Conservation (phyloP, 805 yeast genomes). For the Millerozyma miso region DNA sequence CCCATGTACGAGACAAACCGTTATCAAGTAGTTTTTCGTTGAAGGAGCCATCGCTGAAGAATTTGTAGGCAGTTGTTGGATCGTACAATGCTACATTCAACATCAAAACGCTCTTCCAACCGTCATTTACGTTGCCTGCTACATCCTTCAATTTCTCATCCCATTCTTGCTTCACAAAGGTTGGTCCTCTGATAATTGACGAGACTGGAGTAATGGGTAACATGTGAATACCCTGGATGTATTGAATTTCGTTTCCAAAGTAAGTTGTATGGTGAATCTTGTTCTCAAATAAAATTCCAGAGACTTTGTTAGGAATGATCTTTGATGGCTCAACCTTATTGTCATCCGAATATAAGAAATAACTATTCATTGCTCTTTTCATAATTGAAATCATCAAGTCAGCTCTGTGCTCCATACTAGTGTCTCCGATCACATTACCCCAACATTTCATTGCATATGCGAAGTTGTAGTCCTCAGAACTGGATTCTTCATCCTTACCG, state of each 20-base stretch:
- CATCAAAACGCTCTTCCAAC: slow-evolving; percentile 57
- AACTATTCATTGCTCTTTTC: slow-evolving; percentile 50
- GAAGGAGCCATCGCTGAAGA: slow-evolving; percentile 11
- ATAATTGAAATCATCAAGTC: slow-evolving; percentile 56
- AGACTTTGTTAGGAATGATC: slow-evolving; percentile 54
- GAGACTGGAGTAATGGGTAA: slow-evolving; percentile 64
- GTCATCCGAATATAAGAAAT: slow-evolving; percentile 47
- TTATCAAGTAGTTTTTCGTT: slow-evolving; percentile 10
- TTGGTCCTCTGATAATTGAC: slow-evolving; percentile 48
- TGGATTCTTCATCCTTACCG: slow-evolving; percentile 69
- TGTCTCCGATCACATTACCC: slow-evolving; percentile 56
- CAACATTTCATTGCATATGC: slow-evolving; percentile 67
- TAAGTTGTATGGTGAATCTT: slow-evolving; percentile 70
- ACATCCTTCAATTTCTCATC: slow-evolving; percentile 24
- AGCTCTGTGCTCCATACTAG: slow-evolving; percentile 49
- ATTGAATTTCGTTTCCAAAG: slow-evolving; percentile 53
- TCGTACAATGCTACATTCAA: slow-evolving; percentile 16
- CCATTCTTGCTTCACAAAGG: slow-evolving; percentile 48
- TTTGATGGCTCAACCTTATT: slow-evolving; percentile 44
- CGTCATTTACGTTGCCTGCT: slow-evolving; percentile 42
- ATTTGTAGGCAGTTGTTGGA: slow-evolving; percentile 13
- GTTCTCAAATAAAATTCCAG: slow-evolving; percentile 70
- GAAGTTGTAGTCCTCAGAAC: slow-evolving; percentile 69
- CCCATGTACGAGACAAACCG: slow-evolving; percentile 14
- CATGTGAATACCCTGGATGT: slow-evolving; percentile 79